Evolutionary conservation across 169 alveolate species (phyloP), one percentile per base, ranked within the genome.

Genomic region (Hammondia hammondi): DNA sequence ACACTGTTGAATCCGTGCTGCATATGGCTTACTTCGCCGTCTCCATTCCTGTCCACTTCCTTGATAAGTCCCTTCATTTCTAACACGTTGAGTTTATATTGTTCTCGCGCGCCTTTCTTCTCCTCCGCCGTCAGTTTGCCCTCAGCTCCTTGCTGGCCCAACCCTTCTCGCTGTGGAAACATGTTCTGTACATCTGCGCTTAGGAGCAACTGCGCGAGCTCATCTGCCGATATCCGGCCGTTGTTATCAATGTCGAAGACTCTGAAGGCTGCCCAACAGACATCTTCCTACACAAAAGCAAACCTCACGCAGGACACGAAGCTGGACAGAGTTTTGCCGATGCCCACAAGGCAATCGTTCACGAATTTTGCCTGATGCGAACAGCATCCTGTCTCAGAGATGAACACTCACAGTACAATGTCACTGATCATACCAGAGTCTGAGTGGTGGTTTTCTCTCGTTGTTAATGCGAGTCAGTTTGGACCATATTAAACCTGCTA

Each of bases 181-280:
- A 81, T 85, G 61, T 85, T 88, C 67, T 93, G 93, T 56, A 89
- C 96, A 21, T 81, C 93, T 19, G 88, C 88, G 82, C 92, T 87
- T 88, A 88, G 24, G 29, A 81, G 91, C 32, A 96, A 95, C 46
- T 96, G 95, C 73, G 90, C 94, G 32, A 96, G 85, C 35, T 98
- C 98, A 52, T 97, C 98, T 32, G 98, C 96, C 24, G 99, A 96
- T 48, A 98, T 98, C 9, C 94, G 96, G 2, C 99, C 99, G 96
- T 97, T 97, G 94, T 97, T 98, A 91, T 98, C 99, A 85, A 97
- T 85, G 96, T 98, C 99, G 93, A 98, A 98, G 45, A 97, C 98
- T 61, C 97, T 97, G 95, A 99, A 99, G 71, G 99, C 99, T 82
- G 97, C 97, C 97, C 97, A 94, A 45, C 96, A 94, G 29, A 94